Conservation (phyloP, 768 basidiomycete species). For the Crucibulum laeve region DNA sequence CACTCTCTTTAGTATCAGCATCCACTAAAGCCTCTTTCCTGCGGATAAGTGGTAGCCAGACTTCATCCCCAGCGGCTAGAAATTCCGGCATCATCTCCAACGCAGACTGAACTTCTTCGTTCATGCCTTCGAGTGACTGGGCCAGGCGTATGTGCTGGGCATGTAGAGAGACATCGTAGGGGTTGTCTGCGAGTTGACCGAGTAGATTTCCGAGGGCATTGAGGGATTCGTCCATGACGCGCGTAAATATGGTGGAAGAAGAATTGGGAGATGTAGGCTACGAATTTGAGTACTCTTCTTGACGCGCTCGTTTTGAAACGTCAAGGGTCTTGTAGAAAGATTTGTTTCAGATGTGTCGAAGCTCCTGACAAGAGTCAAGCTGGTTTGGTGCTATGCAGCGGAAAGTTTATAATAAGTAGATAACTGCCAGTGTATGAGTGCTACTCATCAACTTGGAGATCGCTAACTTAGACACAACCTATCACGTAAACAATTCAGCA, state of each 20-base stretch:
- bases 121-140: slow-evolving; percentile 48
- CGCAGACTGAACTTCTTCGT: slow-evolving; percentile 55
- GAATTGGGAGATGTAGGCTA: background rate
- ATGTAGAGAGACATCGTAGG: slow-evolving; percentile 63
- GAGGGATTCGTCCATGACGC: slow-evolving; percentile 55
- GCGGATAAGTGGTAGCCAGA: slow-evolving; percentile 71
- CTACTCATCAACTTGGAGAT: too few species aligned
- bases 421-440: too few species aligned
- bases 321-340: too few species aligned
- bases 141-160: slow-evolving; percentile 63
- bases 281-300: too few species aligned
- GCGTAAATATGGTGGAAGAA: background rate
- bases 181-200: slow-evolving; percentile 50
- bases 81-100: slow-evolving; percentile 63
- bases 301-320: too few species aligned
- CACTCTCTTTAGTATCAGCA: slow-evolving; percentile 45
- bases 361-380: too few species aligned
- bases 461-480: too few species aligned
- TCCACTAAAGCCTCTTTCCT: slow-evolving; percentile 46
- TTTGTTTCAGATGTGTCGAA: too few species aligned
- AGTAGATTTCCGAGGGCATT: slow-evolving; percentile 62
- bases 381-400: too few species aligned
- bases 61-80: slow-evolving; percentile 61
- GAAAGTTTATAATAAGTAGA: too few species aligned
- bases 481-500: too few species aligned